Conservation (phyloP, 2,329 filamentous ascomycete species). For the Hypoxylon rubiginosum region DNA sequence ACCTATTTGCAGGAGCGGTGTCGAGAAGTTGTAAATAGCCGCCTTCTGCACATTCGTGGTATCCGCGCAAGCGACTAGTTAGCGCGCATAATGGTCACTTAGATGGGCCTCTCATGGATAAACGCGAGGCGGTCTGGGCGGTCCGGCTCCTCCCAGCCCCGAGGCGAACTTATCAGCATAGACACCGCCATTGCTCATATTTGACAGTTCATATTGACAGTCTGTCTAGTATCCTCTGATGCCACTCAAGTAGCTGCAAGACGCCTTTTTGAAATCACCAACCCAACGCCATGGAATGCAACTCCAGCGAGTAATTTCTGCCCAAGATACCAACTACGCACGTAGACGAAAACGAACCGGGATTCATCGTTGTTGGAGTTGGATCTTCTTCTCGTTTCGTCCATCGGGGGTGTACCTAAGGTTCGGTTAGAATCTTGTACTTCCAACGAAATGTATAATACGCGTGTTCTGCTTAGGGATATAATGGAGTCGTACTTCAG, state of each 20-base stretch:
- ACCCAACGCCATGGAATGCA: conserved; percentile 53
- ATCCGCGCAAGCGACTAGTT: conserved; percentile 21
- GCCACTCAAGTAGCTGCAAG: conserved; percentile 17
- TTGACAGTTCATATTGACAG: conserved; percentile 18
- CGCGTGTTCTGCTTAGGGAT: not conserved
- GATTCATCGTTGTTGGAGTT: conserved; percentile 51
- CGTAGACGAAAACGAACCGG: conserved; percentile 4
- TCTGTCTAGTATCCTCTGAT: conserved; percentile 21
- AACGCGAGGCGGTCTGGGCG: conserved; percentile 9
- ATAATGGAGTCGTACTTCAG: conserved; percentile 75
- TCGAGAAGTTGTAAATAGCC: conserved; percentile 8
- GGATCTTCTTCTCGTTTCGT: conserved; percentile 72
- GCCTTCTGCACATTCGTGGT: conserved; percentile 14
- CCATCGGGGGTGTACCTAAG: conserved; percentile 72
- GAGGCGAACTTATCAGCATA: conserved; percentile 14
- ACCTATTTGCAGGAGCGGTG: not conserved
- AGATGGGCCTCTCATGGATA: conserved; percentile 14
- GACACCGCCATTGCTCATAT: conserved; percentile 8
- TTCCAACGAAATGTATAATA: not conserved
- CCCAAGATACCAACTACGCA: conserved; percentile 12
- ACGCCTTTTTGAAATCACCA: conserved; percentile 39
- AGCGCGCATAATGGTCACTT: conserved; percentile 14
- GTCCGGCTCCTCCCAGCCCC: conserved; percentile 7
- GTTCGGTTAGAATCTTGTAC: conserved; percentile 32
- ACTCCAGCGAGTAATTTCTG: conserved; percentile 14